A percentile compares a stretch with the other conserved stretches of the same genome.
These are phyloP conservation scores for Cryptococcus wingfieldii DNA, from an alignment of 1,284 basidiomycete genomes.

Conservation along the genomic window DNA sequence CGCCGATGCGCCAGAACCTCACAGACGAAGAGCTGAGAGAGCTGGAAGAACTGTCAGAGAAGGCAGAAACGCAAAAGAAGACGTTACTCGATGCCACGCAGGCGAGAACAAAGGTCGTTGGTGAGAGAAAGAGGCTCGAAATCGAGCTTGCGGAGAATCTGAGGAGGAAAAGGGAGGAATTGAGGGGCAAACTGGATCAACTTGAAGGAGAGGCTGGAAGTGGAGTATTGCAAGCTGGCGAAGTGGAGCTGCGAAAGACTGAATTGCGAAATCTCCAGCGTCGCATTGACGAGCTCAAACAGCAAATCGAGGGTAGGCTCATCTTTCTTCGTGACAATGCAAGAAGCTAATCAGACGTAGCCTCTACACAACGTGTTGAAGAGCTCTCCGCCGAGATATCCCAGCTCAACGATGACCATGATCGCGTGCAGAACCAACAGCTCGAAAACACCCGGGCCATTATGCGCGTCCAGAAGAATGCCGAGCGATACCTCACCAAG, in stretches of 20 bases:
- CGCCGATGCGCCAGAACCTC: slow-evolving; percentile 70
- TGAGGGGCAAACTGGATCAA: slow-evolving; percentile 72
- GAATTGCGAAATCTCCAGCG: slow-evolving; percentile 65
- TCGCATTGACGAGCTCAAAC: slow-evolving; percentile 62
- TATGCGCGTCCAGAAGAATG: slow-evolving; percentile 85
- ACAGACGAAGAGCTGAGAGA: slow-evolving; percentile 65
- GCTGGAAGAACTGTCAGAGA: slow-evolving; percentile 68
- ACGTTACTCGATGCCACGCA: slow-evolving; percentile 65
- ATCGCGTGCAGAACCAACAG: slow-evolving; percentile 74
- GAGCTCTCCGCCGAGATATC: slow-evolving; percentile 63
- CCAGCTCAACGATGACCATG: slow-evolving; percentile 62
- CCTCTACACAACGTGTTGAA: slow-evolving; percentile 54
- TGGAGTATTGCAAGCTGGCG: slow-evolving; percentile 54
- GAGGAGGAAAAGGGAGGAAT: slow-evolving; percentile 69
- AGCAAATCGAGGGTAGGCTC: slow-evolving; percentile 61
- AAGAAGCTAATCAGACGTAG: slow-evolving; percentile 20
- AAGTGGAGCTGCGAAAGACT: slow-evolving; percentile 62
- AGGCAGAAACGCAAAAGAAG: slow-evolving; percentile 70
- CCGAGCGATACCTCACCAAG: slow-evolving; percentile 90
- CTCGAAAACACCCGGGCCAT: slow-evolving; percentile 79
- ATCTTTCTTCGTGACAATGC: not conserved
- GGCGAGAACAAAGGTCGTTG: slow-evolving; percentile 69
- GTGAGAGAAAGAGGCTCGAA: slow-evolving; percentile 74
- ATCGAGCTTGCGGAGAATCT: slow-evolving; percentile 91
- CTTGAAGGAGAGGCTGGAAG: slow-evolving; percentile 62